phyloP scores from a whole-genome alignment of 192 early-diverging fungal genomes.

The Paraglomus brasilianum region DNA sequence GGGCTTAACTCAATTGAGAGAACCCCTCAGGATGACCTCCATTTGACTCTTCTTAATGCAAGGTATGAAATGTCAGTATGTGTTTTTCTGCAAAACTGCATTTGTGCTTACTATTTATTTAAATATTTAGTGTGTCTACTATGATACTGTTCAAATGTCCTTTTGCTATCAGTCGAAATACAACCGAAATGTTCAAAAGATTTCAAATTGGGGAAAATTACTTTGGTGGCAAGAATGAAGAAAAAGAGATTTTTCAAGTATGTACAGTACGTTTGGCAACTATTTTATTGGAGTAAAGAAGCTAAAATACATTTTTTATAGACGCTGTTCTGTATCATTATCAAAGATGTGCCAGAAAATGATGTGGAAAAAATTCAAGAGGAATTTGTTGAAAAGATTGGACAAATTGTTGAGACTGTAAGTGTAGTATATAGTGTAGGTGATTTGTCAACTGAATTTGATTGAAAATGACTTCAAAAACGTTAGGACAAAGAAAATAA shows the following conservation, averaged over 20 bases:
- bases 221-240: constrained; percentile 28
- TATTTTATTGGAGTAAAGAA: too few species aligned
- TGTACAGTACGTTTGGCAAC: too few species aligned
- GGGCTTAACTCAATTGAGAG: constrained; percentile 29
- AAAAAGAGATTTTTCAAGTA: constrained; percentile 30
- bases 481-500: constrained; percentile 30
- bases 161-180: constrained; percentile 30
- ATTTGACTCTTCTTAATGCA: constrained; percentile 20
- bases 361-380: constrained; percentile 25
- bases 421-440: too few species aligned
- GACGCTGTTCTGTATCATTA: constrained; percentile 29
- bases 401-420: constrained; percentile 25
- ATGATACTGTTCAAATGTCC: constrained; percentile 30
- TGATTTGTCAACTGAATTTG: too few species aligned
- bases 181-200: constrained; percentile 32
- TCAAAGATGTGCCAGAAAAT: constrained; percentile 30
- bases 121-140: too few species aligned
- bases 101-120: too few species aligned
- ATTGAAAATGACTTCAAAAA: too few species aligned
- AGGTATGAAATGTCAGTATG: too few species aligned
- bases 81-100: too few species aligned
- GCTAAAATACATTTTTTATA: too few species aligned
- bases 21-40: constrained; percentile 28
- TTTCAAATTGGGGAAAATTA: constrained; percentile 31
- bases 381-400: constrained; percentile 29